These are phyloP conservation scores for Penicillium pulvis DNA, from an alignment of 495 filamentous ascomycete genomes.

Conservation along the genomic window DNA sequence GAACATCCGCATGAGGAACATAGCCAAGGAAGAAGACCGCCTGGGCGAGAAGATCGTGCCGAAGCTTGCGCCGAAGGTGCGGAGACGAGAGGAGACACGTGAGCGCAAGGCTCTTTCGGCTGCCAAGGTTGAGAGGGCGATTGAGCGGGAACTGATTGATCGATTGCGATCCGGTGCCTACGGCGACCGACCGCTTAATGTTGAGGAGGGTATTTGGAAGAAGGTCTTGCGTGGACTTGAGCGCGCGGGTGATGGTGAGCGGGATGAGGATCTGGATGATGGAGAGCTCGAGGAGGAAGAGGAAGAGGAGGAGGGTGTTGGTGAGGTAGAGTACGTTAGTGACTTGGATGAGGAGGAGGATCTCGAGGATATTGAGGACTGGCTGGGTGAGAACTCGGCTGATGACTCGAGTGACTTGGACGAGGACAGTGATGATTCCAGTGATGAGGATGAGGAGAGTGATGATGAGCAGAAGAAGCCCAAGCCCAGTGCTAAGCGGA, in stretches of 20 bases:
- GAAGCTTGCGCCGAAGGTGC: slow-evolving; percentile 89
- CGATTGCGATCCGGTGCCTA: slow-evolving; percentile 89
- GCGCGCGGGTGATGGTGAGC: slow-evolving; percentile 75
- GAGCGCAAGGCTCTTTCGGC: slow-evolving; percentile 93
- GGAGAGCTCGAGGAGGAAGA: slow-evolving; percentile 74
- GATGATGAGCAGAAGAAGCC: slow-evolving; percentile 51
- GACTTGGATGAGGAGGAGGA: slow-evolving; percentile 69
- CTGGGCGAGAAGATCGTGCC: slow-evolving; percentile 90
- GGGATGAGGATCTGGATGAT: slow-evolving; percentile 89
- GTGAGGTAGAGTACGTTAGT: slow-evolving; percentile 82
- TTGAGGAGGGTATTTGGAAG: slow-evolving; percentile 94
- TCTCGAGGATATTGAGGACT: slow-evolving; percentile 73
- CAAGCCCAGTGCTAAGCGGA: slow-evolving; percentile 65
- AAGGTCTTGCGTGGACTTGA: slow-evolving; percentile 92
- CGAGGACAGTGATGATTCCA: slow-evolving; percentile 50
- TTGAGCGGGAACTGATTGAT: slow-evolving; percentile 95
- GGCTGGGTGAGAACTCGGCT: slow-evolving; percentile 64
- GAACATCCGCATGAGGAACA: slow-evolving; percentile 75
- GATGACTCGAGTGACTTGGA: slow-evolving; percentile 53
- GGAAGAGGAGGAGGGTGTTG: slow-evolving; percentile 70
- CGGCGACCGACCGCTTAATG: slow-evolving; percentile 91
- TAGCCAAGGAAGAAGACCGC: slow-evolving; percentile 85
- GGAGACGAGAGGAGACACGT: slow-evolving; percentile 81
- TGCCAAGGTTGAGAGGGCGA: slow-evolving; percentile 92
- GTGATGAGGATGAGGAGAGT: slow-evolving; percentile 49